Conservation (phyloP, 305 asterid species). For the Solanum aculeatissimum region DNA sequence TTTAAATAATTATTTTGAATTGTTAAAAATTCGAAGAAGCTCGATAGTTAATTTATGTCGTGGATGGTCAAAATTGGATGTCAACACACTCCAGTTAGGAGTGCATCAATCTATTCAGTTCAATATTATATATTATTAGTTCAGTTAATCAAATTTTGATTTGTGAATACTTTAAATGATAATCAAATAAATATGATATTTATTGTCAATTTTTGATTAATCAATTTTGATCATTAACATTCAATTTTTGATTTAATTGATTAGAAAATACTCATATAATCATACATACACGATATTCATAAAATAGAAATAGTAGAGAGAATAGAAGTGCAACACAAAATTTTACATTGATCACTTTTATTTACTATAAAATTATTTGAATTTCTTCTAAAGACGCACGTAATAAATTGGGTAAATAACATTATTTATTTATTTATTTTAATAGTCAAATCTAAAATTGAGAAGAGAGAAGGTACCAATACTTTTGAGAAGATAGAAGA, state of each 20-base stretch:
- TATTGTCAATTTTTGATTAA: background rate
- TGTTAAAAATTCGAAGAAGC: too few species aligned
- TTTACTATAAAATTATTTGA: background rate
- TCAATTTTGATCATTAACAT: background rate
- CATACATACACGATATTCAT: background rate
- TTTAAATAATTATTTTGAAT: too few species aligned
- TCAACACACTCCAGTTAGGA: background rate
- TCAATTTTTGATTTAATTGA: background rate
- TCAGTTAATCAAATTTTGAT: background rate
- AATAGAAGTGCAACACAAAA: background rate
- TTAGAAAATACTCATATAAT: background rate
- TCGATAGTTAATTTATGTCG: too few species aligned
- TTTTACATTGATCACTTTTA: background rate
- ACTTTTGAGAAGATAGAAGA: too few species aligned
- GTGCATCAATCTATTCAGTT: background rate
- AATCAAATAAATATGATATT: background rate
- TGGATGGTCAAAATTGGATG: too few species aligned
- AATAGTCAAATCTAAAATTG: background rate
- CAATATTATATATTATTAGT: background rate
- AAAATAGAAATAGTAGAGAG: background rate
- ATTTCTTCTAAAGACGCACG: background rate
- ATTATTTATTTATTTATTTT: background rate
- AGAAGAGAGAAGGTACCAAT: background rate
- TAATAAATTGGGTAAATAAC: too few species aligned
- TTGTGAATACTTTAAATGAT: background rate